A percentile compares a stretch with the other conserved stretches of the same genome.
phyloP scores from a whole-genome alignment of 148 eudicot genomes.

The Vaccinium darrowii region DNA sequence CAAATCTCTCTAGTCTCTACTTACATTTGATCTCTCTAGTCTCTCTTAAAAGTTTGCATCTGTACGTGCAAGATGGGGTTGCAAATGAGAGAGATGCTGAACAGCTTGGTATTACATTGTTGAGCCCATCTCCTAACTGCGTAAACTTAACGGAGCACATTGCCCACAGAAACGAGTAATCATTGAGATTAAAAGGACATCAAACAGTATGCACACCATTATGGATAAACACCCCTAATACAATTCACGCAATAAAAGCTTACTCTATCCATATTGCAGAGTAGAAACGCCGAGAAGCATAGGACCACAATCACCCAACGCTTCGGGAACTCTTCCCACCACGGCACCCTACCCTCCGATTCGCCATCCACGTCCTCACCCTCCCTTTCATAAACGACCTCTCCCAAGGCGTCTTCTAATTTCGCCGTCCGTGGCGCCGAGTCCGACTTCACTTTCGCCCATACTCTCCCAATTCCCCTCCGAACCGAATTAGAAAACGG shows the following conservation, averaged over 20 bases:
- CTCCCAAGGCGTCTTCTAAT: constrained; percentile 24
- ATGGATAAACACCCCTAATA: neutral
- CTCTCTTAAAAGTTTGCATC: no score
- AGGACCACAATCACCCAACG: constrained; percentile 82
- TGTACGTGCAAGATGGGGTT: no score
- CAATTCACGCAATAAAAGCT: neutral
- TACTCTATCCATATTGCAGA: constrained; percentile 98
- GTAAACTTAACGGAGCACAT: neutral
- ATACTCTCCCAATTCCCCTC: constrained; percentile 38
- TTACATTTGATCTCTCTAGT: no score
- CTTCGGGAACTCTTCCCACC: constrained; percentile 91
- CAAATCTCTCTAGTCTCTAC: no score
- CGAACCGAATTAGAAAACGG: constrained; percentile 24
- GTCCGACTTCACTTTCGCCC: constrained; percentile 57
- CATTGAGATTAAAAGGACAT: neutral
- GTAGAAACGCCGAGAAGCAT: constrained; percentile 89
- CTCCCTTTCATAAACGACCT: constrained; percentile 11
- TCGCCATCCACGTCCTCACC: constrained; percentile 24
- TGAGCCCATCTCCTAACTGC: no score
- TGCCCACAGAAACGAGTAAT: neutral
- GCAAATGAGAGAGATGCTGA: no score
- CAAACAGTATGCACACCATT: neutral
- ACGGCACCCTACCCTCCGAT: constrained; percentile 25
- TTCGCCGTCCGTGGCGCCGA: constrained; percentile 26
- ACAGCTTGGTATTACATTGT: no score